A percentile compares a stretch with the other conserved stretches of the same genome.
These are phyloP conservation scores for Penicillium samsonianum DNA, from an alignment of 495 filamentous ascomycete genomes.

Conservation along the genomic window DNA sequence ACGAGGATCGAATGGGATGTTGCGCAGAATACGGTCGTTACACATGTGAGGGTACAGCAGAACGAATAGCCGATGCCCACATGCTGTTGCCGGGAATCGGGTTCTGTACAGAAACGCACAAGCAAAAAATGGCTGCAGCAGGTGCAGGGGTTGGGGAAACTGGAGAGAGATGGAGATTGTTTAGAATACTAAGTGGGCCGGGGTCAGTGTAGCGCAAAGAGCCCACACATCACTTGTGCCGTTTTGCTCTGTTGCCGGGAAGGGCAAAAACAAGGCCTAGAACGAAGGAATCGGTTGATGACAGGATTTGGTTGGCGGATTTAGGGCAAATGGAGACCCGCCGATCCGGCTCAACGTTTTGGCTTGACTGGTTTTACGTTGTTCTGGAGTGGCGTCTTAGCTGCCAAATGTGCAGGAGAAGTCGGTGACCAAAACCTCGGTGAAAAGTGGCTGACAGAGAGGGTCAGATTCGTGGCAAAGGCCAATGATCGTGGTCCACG, in stretches of 20 bases:
- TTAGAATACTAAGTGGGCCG: constrained; percentile 18
- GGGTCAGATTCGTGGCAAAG: constrained; percentile 32
- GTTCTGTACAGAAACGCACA: constrained; percentile 14
- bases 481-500: constrained; percentile 48
- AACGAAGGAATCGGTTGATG: constrained; percentile 28
- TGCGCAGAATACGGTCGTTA: constrained; percentile 41
- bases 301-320: constrained; percentile 29
- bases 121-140: constrained; percentile 19
- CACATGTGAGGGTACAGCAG: constrained; percentile 34
- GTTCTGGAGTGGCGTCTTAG: constrained; percentile 21
- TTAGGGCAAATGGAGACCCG: constrained; percentile 22
- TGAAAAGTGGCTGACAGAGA: constrained; percentile 29
- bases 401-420: constrained; percentile 25
- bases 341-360: constrained; percentile 38
- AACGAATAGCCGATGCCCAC: constrained; percentile 47
- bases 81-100: constrained; percentile 36
- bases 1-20: constrained; percentile 25
- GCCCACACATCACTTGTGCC: constrained; percentile 21
- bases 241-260: constrained; percentile 26
- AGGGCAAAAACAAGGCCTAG: constrained; percentile 36
- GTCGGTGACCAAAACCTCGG: constrained; percentile 35
- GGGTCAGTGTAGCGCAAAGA: constrained; percentile 23
- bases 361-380: constrained; percentile 25
- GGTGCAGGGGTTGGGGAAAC: constrained; percentile 20
- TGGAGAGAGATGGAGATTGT: constrained; percentile 18